Base-by-base conservation (phyloP, 1,284 basidiomycete genomes). In the Puccinia coronata region DNA sequence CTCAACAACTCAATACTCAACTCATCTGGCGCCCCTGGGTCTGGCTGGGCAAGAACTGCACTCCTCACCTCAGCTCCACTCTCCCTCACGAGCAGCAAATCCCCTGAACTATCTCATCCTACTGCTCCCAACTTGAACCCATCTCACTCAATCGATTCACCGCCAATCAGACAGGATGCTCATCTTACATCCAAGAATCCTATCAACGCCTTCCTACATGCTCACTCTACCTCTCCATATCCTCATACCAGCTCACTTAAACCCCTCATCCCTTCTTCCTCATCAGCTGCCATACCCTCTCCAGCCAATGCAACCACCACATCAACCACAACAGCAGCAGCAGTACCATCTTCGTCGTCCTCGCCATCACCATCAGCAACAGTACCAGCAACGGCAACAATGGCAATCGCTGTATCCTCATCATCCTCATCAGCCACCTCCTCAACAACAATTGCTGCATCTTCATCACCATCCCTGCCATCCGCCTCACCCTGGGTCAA, bases 401-500 rank as follows among this genome's bases (percentile, higher is more conserved):
- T 9, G 28, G 23, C 55, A 31, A 59, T 23, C 34, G 9, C 61
- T 31, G 28, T 47, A 11, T 25, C 69, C 28, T 25, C 69, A 5
- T 47, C 53, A 55, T 69, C 61, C 23, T 51, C 61, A 51, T 36
- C 76, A 57, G 12, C 41, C 12, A 0, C 43, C 34, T 28, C 41
- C 8, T 34, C 31, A 36, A 36, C 63, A 55, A 36, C 41, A 28
- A 43, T 55, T 14, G 36, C 41, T 25, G 20, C 67, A 43, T 11
- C 67, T n/a, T 69, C 36, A 36, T 67, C 65, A 25, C 43, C 67
- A 47, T 69, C 72, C 36, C 34, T 39, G 36, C 34, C 51, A 25
- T 57, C 65, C 23, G 28, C 77, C 6, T 80, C 77, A 12, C 77
- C 77, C 51, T 80, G 77, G 77, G 53, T 31, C 36, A 80, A 71